phyloP scores from a whole-genome alignment of 2,329 filamentous ascomycete genomes.

The Penicillium sp. region DNA sequence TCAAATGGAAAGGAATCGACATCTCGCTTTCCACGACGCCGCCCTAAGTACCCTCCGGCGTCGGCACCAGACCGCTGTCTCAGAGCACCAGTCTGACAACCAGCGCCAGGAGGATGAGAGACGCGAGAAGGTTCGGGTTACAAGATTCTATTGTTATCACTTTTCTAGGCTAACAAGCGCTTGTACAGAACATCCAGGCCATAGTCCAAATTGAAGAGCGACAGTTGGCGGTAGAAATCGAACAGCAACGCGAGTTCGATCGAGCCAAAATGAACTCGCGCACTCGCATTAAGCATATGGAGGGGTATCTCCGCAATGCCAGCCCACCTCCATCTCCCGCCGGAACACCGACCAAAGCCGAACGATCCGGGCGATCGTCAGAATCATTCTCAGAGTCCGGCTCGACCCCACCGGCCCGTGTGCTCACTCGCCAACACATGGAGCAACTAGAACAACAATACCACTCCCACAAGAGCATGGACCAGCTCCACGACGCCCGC shows the following conservation, averaged over 20 bases:
- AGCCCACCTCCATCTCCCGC: conserved; percentile 34
- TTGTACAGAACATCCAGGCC: conserved; percentile 34
- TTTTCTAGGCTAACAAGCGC: neutral
- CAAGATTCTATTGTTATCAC: no score
- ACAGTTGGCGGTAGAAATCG: conserved; percentile 44
- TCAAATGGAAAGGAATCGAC: conserved; percentile 26
- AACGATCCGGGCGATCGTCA: conserved; percentile 16
- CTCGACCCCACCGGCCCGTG: conserved; percentile 27
- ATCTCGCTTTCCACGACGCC: conserved; percentile 34
- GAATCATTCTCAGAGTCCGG: conserved; percentile 21
- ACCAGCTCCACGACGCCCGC: conserved; percentile 41
- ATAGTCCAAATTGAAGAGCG: conserved; percentile 41
- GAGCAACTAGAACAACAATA: conserved; percentile 45
- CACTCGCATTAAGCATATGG: conserved; percentile 47
- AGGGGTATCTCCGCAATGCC: conserved; percentile 43
- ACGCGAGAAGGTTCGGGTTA: conserved; percentile 34
- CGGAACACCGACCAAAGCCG: neutral
- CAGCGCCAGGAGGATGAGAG: conserved; percentile 34
- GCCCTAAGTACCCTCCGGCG: conserved; percentile 28
- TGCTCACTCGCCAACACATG: conserved; percentile 41
- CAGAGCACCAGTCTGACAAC: conserved; percentile 29
- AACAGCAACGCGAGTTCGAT: conserved; percentile 45
- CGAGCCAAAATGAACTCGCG: conserved; percentile 41
- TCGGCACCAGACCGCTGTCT: conserved; percentile 29
- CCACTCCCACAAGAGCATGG: conserved; percentile 42